Conservation (phyloP, 208 protist genomes). For the Trypanosoma boissoni region DNA sequence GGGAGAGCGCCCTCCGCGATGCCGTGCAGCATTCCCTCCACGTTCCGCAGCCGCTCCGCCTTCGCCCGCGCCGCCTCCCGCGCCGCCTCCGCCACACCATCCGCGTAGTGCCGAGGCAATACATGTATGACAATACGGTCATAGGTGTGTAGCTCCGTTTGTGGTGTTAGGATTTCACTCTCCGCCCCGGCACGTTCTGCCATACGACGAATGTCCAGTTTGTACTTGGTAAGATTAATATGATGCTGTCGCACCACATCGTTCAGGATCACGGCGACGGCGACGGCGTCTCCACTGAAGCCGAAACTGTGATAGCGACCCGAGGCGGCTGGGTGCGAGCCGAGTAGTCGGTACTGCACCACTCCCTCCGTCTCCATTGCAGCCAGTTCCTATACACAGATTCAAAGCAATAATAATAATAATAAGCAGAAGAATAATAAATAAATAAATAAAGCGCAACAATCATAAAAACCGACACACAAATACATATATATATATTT, state of each 20-base stretch:
- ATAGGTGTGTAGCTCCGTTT: constrained; percentile 51
- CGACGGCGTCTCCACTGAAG: constrained; percentile 55
- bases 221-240: constrained; percentile 77
- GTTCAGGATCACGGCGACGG: constrained; percentile 38
- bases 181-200: neutral
- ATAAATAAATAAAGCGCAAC: neutral
- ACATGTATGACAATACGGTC: constrained; percentile 64
- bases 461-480: too few species aligned
- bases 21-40: constrained; percentile 40
- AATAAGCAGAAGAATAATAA: neutral
- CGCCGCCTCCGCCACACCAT: constrained; percentile 37
- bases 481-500: constrained; percentile 1
- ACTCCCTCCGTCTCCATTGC: constrained; percentile 60
- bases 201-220: constrained; percentile 38
- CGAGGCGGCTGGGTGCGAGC: constrained; percentile 73
- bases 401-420: neutral
- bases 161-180: constrained; percentile 1
- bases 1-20: constrained; percentile 10
- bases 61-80: constrained; percentile 26
- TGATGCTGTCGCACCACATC: constrained; percentile 57
- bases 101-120: constrained; percentile 53
- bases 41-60: constrained; percentile 34
- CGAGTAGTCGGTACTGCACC: constrained; percentile 71
- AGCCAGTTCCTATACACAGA: neutral
- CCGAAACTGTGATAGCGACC: constrained; percentile 62